phyloP scores from a whole-genome alignment of 306 rosid genomes.

The Luffa acutangula region DNA sequence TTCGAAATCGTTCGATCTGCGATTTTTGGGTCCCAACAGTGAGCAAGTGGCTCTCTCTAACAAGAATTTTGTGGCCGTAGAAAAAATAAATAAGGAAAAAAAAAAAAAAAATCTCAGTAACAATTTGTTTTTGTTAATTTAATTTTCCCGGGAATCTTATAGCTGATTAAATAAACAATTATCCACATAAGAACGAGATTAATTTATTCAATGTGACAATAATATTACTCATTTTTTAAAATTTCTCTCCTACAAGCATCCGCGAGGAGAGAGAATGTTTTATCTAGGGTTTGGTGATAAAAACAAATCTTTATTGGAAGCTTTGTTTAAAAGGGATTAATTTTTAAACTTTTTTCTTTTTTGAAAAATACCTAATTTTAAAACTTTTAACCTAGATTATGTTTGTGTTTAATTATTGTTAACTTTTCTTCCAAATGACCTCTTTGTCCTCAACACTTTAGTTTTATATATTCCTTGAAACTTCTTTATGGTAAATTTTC shows the following conservation, averaged over 20 bases:
- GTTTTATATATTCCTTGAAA: no score
- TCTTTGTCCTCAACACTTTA: background rate
- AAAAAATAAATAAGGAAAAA: background rate
- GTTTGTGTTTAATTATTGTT: background rate
- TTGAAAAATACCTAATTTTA: no score
- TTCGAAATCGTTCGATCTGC: conserved; percentile 3
- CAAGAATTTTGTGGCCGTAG: background rate
- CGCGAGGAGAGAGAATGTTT: background rate
- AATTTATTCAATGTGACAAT: background rate
- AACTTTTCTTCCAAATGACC: background rate
- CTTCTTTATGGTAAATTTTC: background rate
- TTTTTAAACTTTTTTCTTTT: no score
- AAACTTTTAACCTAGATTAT: background rate
- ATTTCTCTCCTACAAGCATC: background rate
- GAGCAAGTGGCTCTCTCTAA: background rate
- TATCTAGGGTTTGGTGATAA: background rate
- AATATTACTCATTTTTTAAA: background rate
- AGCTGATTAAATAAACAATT: background rate
- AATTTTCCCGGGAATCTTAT: background rate
- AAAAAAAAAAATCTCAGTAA: background rate
- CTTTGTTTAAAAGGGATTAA: background rate
- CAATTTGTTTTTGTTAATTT: background rate
- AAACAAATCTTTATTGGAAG: background rate
- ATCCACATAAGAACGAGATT: background rate
- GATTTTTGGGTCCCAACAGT: background rate